Evolutionary conservation across 2,329 filamentous ascomycete species (phyloP).

Genomic region (Talaromyces pinophilus): DNA sequence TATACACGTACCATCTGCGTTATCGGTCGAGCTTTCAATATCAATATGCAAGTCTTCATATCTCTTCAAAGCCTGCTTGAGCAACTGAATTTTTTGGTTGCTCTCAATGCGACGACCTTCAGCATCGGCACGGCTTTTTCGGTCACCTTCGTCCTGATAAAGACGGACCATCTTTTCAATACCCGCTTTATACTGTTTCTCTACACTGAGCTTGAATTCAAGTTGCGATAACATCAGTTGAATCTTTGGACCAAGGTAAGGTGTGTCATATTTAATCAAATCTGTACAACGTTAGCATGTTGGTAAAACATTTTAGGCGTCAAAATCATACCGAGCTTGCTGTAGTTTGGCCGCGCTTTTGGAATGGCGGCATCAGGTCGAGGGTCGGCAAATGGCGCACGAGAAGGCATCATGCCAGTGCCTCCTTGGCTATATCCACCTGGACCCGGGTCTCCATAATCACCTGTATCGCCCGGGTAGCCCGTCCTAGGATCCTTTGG

Average conservation of each 20-base stretch:
- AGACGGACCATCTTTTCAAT: constrained; percentile 99
- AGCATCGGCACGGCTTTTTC: constrained; percentile 91
- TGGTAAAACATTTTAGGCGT: not conserved
- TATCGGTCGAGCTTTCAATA: constrained; percentile 71
- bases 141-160: constrained; percentile 95
- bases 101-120: constrained; percentile 88
- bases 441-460: constrained; percentile 61
- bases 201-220: constrained; percentile 97
- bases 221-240: constrained; percentile 99
- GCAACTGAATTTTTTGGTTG: constrained; percentile 93
- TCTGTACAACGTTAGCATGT: constrained; percentile 56
- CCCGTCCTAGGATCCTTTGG: constrained; percentile 65
- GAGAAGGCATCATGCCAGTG: constrained; percentile 74
- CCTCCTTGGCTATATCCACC: constrained; percentile 61
- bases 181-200: constrained; percentile 97
- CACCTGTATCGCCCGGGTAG: constrained; percentile 57
- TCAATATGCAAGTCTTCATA: constrained; percentile 98
- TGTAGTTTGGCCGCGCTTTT: constrained; percentile 84
- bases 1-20: constrained; percentile 69
- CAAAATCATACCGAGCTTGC: constrained; percentile 76
- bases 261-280: constrained; percentile 97
- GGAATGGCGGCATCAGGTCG: constrained; percentile 68
- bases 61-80: constrained; percentile 93
- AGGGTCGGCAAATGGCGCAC: constrained; percentile 74
- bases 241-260: constrained; percentile 91